Percentiles rank a stretch among this genome's conserved stretches.
These are phyloP conservation scores for Bisporella sp. DNA, from an alignment of 2,329 filamentous ascomycete genomes.

Conservation along the genomic window DNA sequence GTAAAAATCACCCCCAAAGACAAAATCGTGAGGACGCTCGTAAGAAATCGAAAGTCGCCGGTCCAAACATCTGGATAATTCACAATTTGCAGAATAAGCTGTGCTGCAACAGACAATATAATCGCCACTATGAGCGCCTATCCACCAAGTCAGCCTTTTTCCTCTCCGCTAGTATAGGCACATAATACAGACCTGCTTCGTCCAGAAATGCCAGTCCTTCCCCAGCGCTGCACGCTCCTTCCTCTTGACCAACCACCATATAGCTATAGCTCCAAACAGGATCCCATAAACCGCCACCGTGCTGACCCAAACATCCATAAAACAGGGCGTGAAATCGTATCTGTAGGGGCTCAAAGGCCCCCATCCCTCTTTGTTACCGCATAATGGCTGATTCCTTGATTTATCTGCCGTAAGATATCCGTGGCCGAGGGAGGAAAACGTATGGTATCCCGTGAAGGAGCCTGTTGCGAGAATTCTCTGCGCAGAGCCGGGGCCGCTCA, in stretches of 20 bases:
- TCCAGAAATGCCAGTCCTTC: constrained; percentile 90
- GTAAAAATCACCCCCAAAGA: constrained; percentile 57
- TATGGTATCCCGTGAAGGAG: constrained; percentile 53
- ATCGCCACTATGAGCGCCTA: constrained; percentile 52
- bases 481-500: constrained; percentile 11
- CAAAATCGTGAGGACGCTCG: constrained; percentile 51
- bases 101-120: constrained; percentile 47
- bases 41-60: constrained; percentile 65
- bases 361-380: constrained; percentile 89
- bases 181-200: constrained; percentile 65
- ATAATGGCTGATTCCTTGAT: constrained; percentile 57
- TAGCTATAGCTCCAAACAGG: constrained; percentile 65
- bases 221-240: constrained; percentile 59
- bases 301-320: constrained; percentile 85
- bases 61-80: constrained; percentile 52
- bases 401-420: constrained; percentile 49
- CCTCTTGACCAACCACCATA: constrained; percentile 72
- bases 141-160: background rate
- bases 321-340: constrained; percentile 96
- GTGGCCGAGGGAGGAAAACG: constrained; percentile 41
- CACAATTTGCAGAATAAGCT: constrained; percentile 56
- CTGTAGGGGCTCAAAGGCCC: constrained; percentile 80
- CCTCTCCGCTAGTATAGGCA: constrained; percentile 1
- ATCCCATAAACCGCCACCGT: constrained; percentile 73
- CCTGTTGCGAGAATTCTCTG: constrained; percentile 36